Base-by-base conservation (phyloP, 345 rosid genomes). In the Dimocarpus longan region DNA sequence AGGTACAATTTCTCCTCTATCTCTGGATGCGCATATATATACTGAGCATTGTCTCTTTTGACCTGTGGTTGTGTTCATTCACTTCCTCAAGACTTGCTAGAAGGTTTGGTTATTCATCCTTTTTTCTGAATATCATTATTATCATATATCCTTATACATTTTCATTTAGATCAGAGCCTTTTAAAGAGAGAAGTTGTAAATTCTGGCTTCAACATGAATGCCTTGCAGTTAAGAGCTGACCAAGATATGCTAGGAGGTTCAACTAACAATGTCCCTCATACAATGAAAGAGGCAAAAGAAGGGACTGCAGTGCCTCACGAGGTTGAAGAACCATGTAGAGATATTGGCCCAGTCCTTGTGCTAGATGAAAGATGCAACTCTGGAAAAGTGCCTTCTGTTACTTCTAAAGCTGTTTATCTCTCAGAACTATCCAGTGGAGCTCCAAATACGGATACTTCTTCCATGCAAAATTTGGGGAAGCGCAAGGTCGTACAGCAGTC, bases 221-320 rank as follows among this genome's bases (percentile, higher is more conserved):
- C 78, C 62, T 89, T 90, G 86, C 92, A 90, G 93, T 80, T 86
- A 70, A 90, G 86, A 84, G 71, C 79, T 67, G 79, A 80, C 82
- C 86, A 81, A 86, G 90, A 89, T 79, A 82, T 88, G 79, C 81
- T 80, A 39, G 92, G 83, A 77, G 72, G 76, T 80, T 81, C 91
- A 77, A 82, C 75, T 84, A 68, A 39, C 65, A 44, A 72, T 76
- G 69, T 66, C 76, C 71, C 76, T 66, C 68, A 76, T 79, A 78
- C 54, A 80, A 66, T 73, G 60, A 84, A 76, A 82, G 80, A 81
- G 44, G 76, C 73, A 85, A 88, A 74, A 83, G 82, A 78, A 79
- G 77, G 68, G 75, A 79, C 65, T 81, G 77, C 70, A 73, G 72
- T 48, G 59, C 68, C 83, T 66, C 70, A 76, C 73, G 80, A 80